These are phyloP conservation scores for Hypoxylon rubiginosum DNA, from an alignment of 2,329 filamentous ascomycete species.

Conservation along the genomic window DNA sequence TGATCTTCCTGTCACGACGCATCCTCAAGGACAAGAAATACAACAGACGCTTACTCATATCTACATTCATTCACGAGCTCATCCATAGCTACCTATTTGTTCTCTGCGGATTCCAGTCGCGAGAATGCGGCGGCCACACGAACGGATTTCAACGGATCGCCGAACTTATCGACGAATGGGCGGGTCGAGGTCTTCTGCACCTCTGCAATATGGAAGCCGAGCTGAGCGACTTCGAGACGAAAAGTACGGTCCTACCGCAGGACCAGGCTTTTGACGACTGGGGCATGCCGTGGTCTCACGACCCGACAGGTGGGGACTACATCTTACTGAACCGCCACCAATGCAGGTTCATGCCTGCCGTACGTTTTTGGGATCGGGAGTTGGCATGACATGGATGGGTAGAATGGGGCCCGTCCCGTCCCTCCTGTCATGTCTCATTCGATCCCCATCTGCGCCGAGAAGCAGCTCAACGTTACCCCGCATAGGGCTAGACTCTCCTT, in stretches of 20 bases:
- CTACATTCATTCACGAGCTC: constrained; percentile 75
- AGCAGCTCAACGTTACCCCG: constrained; percentile 39
- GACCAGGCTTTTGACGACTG: constrained; percentile 44
- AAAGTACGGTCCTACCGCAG: constrained; percentile 23
- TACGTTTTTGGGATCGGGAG: constrained; percentile 47
- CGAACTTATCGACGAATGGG: constrained; percentile 71
- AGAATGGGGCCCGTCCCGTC: constrained; percentile 11
- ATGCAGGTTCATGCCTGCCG: constrained; percentile 39
- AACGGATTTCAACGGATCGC: constrained; percentile 71
- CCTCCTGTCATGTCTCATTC: constrained; percentile 23
- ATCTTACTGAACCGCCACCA: constrained; percentile 40
- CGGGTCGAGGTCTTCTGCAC: constrained; percentile 66
- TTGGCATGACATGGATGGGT: constrained; percentile 47
- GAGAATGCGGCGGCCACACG: constrained; percentile 70
- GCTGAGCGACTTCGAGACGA: constrained; percentile 63
- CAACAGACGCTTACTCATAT: constrained; percentile 72
- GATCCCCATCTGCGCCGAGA: constrained; percentile 21
- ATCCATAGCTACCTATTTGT: constrained; percentile 77
- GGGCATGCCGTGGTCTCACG: constrained; percentile 44
- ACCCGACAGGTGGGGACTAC: constrained; percentile 44
- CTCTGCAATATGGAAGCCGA: constrained; percentile 73
- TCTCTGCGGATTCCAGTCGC: constrained; percentile 69
- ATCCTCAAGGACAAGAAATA: constrained; percentile 69
- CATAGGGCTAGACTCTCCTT: constrained; percentile 35
- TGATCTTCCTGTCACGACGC: constrained; percentile 71